Evolutionary conservation across 2,329 filamentous ascomycete species (phyloP), one percentile per base, ranked within the genome.

Genomic region (Pseudonectria buxi): DNA sequence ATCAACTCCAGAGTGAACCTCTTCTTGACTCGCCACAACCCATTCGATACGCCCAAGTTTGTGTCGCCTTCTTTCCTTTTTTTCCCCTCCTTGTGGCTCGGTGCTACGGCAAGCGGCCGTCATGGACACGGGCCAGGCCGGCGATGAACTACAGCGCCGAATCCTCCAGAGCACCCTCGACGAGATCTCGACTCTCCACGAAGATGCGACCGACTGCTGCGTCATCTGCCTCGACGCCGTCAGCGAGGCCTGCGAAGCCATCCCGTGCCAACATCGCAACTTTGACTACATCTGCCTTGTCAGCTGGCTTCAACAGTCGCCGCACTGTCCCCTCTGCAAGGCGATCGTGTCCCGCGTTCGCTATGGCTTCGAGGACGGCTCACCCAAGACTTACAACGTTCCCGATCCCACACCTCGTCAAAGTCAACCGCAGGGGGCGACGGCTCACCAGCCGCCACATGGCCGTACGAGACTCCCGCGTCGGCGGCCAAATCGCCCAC

Each of bases 211-310:
- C 14, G 51, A 57, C 44, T 77, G 72, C 53, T 95, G 89, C 59
- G 86, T 94, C 44, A 92, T 96, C 59, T 96, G 89, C 59, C 78
- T 95, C 41, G 84, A 90, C 37, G 55, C 65, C 35, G 70, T 95
- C 52, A 76, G 78, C 9, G 85, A 92, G 50, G 64, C 76, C 34
- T 87, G 84, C 44, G 69, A 81, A 33, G 76, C 85, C 7, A 65
- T 73, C 14, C 88, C 89, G 7, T 96, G 89, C 67, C 72, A 76
- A 28, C 89, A 96, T 65, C 64, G 69, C 38, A 78, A 80, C 47
- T 95, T 94, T 57, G 88, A 95, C 66, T 94, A 88, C 54, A 59
- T 86, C 10, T 96, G 89, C 58, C 73, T 95, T 6, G 63, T 81
- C 14, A 88, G 74, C 61, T 95, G 90, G 89, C 67, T 94, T 5